Evolutionary conservation across 2,329 filamentous ascomycete species (phyloP), one percentile per base, ranked within the genome.

Genomic region (Hypoxylon sp.): DNA sequence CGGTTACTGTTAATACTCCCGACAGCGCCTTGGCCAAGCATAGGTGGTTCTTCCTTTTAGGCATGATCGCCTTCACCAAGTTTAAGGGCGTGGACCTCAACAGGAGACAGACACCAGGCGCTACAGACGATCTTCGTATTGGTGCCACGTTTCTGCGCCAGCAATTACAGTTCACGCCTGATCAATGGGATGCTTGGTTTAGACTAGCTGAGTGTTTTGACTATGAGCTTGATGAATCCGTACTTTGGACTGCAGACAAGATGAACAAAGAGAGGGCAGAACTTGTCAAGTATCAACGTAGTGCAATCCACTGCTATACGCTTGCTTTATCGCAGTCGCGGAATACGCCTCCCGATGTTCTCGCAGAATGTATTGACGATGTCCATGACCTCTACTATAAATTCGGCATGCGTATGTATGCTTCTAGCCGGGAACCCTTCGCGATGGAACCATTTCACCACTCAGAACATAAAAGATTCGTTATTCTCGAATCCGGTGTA

Each of bases 101-200:
- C 67, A 93, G 95, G 74, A 88, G 94, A 19, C 87, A 94, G 73
- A 93, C 88, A 2, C 91, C 92, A 0, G 91, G 91, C 3, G 91
- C 93, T 13, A 95, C 92, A 0, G 93, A 95, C 72, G 94, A 97
- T 75, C 83, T 97, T 54, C 91, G 94, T 56, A 91, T 94, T 57
- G 94, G 93, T 2, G 90, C 92, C 50, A 91, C 89, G 0, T 96
- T 94, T 76, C 88, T 97, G 74, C 86, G 92, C 39, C 88, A 94
- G 71, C 94, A 97, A 77, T 80, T 97, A 1, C 93, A 97, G 72
- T 94, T 93, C 77, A 93, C 91, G 1, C 88, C 90, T 1, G 90
- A 94, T 44, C 89, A 90, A 62, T 97, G 94, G 94, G 92, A 97
- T 78, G 92, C 92, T 0, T 97, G 94, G 94, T 96, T 95, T 78